These are phyloP conservation scores for Volvariella volvacea DNA, from an alignment of 1,284 basidiomycete genomes.

Conservation along the genomic window DNA sequence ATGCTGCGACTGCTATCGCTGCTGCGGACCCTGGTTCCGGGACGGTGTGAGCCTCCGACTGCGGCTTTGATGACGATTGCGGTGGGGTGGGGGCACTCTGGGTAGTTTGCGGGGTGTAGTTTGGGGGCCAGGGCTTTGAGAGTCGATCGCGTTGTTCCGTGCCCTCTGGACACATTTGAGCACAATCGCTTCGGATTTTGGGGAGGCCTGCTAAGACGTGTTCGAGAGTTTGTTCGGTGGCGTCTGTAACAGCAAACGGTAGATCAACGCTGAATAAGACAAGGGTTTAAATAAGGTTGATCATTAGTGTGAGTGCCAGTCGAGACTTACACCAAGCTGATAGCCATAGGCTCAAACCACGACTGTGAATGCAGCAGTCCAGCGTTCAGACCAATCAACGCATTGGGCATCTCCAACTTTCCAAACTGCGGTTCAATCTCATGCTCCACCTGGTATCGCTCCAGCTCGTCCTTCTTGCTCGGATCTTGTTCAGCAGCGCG, in stretches of 20 bases:
- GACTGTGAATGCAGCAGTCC: slow-evolving; percentile 26
- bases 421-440: too few species aligned
- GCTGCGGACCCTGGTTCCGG: too few species aligned
- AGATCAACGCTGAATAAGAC: slow-evolving; percentile 10
- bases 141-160: not conserved
- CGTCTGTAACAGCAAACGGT: slow-evolving; percentile 37
- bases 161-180: slow-evolving; percentile 9
- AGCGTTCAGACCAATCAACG: slow-evolving; percentile 30
- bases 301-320: not conserved
- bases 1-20: too few species aligned
- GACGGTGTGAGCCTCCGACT: too few species aligned
- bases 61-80: too few species aligned
- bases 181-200: slow-evolving; percentile 9
- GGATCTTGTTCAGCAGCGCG: too few species aligned
- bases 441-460: too few species aligned
- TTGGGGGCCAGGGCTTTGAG: not conserved
- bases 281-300: not conserved
- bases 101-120: too few species aligned
- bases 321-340: slow-evolving; percentile 9
- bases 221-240: slow-evolving; percentile 30
- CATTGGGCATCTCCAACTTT: slow-evolving; percentile 20
- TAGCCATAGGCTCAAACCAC: slow-evolving; percentile 19
- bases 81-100: too few species aligned
- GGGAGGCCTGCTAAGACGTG: slow-evolving; percentile 6
- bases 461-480: too few species aligned